These are phyloP conservation scores for Phaeosphaeriaceae sp. DNA, from an alignment of 2,329 filamentous ascomycete species.

Conservation along the genomic window DNA sequence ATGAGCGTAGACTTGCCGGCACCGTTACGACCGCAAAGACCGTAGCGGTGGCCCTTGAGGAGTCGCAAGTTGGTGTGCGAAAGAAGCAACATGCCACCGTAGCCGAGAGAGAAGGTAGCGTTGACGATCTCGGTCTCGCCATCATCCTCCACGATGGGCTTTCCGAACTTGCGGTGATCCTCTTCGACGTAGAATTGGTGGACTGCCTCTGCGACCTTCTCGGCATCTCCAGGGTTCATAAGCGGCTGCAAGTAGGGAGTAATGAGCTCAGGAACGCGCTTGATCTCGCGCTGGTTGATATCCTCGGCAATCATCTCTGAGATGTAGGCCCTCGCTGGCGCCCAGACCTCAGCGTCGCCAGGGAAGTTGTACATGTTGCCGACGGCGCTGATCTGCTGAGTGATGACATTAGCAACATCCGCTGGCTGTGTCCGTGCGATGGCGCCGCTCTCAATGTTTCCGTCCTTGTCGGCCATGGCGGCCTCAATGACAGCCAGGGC, in stretches of 20 bases:
- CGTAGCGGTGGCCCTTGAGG: conserved; percentile 95
- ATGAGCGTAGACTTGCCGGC: conserved; percentile 99
- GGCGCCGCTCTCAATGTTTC: conserved; percentile 63
- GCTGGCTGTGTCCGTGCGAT: conserved; percentile 73
- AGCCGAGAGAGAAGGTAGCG: conserved; percentile 94
- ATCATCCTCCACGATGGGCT: conserved; percentile 85
- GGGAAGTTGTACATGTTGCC: conserved; percentile 69
- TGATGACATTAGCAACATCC: conserved; percentile 77
- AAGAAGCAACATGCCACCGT: conserved; percentile 95
- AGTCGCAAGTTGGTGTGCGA: conserved; percentile 95
- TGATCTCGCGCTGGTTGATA: conserved; percentile 80
- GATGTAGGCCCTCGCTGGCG: conserved; percentile 75
- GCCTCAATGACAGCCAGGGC: conserved; percentile 89
- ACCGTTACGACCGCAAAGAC: conserved; percentile 95
- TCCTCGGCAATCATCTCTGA: conserved; percentile 86
- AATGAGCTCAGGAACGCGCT: conserved; percentile 74
- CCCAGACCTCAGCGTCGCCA: conserved; percentile 69
- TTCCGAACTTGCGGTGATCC: conserved; percentile 86
- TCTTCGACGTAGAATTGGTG: conserved; percentile 81
- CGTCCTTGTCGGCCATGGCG: conserved; percentile 74
- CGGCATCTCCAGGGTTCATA: conserved; percentile 68
- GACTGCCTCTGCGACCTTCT: conserved; percentile 75
- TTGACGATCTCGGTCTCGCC: conserved; percentile 97
- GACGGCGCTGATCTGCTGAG: conserved; percentile 76
- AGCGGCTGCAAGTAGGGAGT: conserved; percentile 79